Evolutionary conservation across 2,329 filamentous ascomycete genomes (phyloP), one percentile per base, ranked within the genome.

Genomic region (Coniochaeta ligniaria): DNA sequence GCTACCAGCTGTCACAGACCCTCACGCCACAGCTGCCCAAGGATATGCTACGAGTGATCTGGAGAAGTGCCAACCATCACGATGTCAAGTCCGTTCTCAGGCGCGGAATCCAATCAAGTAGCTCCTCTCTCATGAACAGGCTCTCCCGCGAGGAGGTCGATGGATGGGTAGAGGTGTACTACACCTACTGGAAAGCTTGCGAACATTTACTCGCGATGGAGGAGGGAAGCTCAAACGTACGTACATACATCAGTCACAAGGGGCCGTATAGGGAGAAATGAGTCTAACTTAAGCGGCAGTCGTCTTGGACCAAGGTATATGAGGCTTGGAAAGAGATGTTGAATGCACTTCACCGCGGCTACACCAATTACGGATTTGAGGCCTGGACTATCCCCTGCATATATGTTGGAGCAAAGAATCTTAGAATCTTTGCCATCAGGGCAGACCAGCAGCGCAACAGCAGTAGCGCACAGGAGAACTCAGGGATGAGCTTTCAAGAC

Each of bases 371-470:
- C 60, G 83, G 84, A 2, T 91, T 98, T 67, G 87, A 91, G 65
- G 88, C 92, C 35, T 99, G 95, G 94, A 95, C 92, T 0, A 86
- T 99, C 58, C 93, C 95, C 3, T 93, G 91, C 70, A 80, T 99
- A 43, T 98, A 98, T 70, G 83, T 90, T 59, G 87, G 89, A 26
- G 93, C 92, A 60, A 96, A 92, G 74, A 92, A 96, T 71, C 75
- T 99, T 62, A 83, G 95, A 62, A 78, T 89, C 50, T 96, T 96
- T 74, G 95, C 95, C 56, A 95, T 97, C 72, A 91, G 89, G 70
- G 93, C 95, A 60, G 95, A 99, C 72, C 84, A 88, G 41, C 88
- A 90, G 69, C 78, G 82, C 26, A 76, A 72, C 62, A 73, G 69
- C 60, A 76, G 69, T 60, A 76, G 59, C 57, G 63, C 24, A 33